These are phyloP conservation scores for Gillenia trifoliata DNA, from an alignment of 306 rosid genomes.

Conservation along the genomic window DNA sequence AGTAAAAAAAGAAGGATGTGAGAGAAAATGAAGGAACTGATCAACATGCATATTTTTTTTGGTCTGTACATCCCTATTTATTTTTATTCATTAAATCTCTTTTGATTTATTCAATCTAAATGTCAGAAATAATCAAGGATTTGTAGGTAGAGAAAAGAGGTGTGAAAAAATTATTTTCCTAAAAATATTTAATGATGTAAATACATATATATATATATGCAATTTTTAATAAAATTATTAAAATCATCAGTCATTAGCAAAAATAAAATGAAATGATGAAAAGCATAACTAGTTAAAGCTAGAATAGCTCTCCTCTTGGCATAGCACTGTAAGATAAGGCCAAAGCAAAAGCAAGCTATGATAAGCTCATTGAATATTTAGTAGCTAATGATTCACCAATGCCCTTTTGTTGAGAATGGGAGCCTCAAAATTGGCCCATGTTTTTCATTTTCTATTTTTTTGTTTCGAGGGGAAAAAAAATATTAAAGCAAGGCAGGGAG, in stretches of 20 bases:
- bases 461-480: conserved; percentile 28
- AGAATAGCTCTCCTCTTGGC: conserved; percentile 22
- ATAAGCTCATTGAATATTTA: conserved; percentile 54
- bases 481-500: conserved; percentile 9
- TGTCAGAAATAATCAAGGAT: no score
- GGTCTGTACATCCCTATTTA: no score
- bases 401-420: conserved; percentile 40
- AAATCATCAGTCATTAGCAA: not conserved
- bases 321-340: conserved; percentile 24
- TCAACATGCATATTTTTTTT: not conserved
- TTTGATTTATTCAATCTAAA: no score
- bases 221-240: not conserved
- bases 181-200: not conserved
- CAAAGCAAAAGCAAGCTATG: conserved; percentile 32
- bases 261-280: conserved; percentile 21
- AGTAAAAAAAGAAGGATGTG: not conserved
- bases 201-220: not conserved
- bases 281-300: conserved; percentile 1
- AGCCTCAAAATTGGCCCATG: conserved; percentile 31
- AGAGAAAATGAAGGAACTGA: no score
- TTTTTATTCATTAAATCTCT: no score
- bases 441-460: conserved; percentile 18
- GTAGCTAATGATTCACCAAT: conserved; percentile 42
- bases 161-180: no score
- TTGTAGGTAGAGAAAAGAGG: no score